Conservation (phyloP, 345 rosid species). For the Gossypium anomalum region DNA sequence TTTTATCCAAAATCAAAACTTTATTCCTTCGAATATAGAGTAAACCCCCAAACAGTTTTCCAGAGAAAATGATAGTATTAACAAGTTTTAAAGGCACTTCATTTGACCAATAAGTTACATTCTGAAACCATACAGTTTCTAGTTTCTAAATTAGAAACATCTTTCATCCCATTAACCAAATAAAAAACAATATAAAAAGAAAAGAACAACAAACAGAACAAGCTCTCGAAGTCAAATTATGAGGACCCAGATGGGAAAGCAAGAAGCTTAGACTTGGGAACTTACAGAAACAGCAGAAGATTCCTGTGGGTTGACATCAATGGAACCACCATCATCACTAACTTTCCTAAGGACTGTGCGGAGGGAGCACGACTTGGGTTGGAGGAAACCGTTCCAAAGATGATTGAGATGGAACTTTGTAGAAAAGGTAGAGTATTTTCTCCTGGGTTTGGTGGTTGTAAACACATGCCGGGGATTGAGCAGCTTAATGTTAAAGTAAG, state of each 20-base stretch:
- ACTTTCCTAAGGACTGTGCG: slow-evolving; percentile 27
- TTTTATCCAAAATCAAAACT: not conserved
- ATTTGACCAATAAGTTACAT: not conserved
- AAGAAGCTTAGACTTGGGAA: slow-evolving; percentile 5
- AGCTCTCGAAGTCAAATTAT: not conserved
- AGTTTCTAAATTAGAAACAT: not conserved
- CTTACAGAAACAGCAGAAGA: slow-evolving; percentile 49
- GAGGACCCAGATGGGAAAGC: not conserved
- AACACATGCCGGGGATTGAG: slow-evolving; percentile 30
- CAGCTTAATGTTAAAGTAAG: slow-evolving; percentile 27
- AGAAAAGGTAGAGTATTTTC: slow-evolving; percentile 24
- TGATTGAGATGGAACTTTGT: slow-evolving; percentile 15
- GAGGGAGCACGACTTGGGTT: slow-evolving; percentile 21
- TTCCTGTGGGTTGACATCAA: slow-evolving; percentile 29
- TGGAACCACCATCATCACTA: slow-evolving; percentile 33
- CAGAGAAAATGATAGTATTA: not conserved
- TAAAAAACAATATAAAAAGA: not conserved
- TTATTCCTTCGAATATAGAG: not conserved
- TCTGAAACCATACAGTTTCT: not conserved
- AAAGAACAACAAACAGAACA: not conserved
- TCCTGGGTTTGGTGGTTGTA: slow-evolving; percentile 26
- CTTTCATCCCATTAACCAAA: not conserved
- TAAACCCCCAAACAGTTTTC: not conserved
- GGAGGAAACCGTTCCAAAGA: slow-evolving; percentile 16
- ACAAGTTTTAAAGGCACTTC: not conserved